Conservation (phyloP, 2,329 filamentous ascomycete genomes). For the Daldinia sp. region DNA sequence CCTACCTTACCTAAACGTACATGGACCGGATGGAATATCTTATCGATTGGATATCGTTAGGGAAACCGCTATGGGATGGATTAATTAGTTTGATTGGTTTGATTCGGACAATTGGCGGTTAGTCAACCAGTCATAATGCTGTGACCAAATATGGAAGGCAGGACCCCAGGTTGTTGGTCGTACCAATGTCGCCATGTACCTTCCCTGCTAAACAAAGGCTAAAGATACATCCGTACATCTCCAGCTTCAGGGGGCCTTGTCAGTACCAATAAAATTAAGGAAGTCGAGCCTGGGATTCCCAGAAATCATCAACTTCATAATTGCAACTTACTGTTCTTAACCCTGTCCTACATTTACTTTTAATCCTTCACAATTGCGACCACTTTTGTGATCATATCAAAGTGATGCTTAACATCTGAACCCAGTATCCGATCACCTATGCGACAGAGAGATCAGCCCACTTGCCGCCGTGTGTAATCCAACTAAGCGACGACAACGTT, state of each 20-base stretch:
- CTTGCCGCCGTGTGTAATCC: constrained; percentile 44
- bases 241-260: constrained; percentile 34
- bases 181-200: constrained; percentile 25
- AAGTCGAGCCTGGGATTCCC: constrained; percentile 38
- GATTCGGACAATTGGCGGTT: constrained; percentile 37
- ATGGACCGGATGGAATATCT: background rate
- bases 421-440: constrained; percentile 23
- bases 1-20: background rate
- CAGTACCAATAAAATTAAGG: constrained; percentile 38
- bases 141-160: constrained; percentile 31
- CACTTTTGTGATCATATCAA: background rate
- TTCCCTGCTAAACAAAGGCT: constrained; percentile 9
- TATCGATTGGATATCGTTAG: constrained; percentile 14
- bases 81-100: background rate
- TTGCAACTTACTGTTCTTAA: constrained; percentile 19
- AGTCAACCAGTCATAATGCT: constrained; percentile 38
- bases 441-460: constrained; percentile 38
- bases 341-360: background rate
- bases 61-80: constrained; percentile 2
- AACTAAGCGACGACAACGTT: constrained; percentile 41
- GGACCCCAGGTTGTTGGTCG: constrained; percentile 25
- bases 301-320: constrained; percentile 37
- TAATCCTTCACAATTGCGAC: constrained; percentile 21
- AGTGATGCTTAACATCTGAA: constrained; percentile 26
- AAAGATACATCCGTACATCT: constrained; percentile 18